These are phyloP conservation scores for Thalassiosira sp. DNA, from an alignment of 352 stramenopile genomes.

Conservation along the genomic window DNA sequence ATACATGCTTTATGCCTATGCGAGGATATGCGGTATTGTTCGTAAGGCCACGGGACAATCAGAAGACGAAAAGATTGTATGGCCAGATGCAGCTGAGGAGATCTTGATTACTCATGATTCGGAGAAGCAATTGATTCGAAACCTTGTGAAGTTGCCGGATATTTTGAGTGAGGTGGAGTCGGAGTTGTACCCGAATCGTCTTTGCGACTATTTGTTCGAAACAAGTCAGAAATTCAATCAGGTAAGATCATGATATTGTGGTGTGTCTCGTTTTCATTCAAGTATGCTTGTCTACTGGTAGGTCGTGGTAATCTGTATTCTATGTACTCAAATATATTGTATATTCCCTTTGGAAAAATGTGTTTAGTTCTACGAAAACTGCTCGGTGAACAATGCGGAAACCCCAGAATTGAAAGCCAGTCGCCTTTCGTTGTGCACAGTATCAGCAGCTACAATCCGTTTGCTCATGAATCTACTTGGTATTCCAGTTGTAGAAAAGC, in stretches of 20 bases:
- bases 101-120: constrained; percentile 88
- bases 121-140: constrained; percentile 89
- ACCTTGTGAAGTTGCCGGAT: constrained; percentile 89
- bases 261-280: no score
- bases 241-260: constrained; percentile 15
- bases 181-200: constrained; percentile 92
- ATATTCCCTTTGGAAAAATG: constrained; percentile 12
- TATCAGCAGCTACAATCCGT: constrained; percentile 82
- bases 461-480: constrained; percentile 76
- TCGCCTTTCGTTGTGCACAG: constrained; percentile 81
- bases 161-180: constrained; percentile 93
- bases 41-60: constrained; percentile 86
- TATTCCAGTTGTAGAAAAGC: constrained; percentile 75
- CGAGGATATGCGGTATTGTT: constrained; percentile 95
- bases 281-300: background rate
- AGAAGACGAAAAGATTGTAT: no score
- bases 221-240: constrained; percentile 87
- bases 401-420: constrained; percentile 82
- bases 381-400: constrained; percentile 85
- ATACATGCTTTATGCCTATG: constrained; percentile 99
- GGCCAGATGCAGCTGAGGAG: constrained; percentile 49
- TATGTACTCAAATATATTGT: background rate
- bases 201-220: constrained; percentile 88
- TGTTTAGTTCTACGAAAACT: constrained; percentile 85
- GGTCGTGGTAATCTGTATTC: background rate